Evolutionary conservation across 2,329 filamentous ascomycete species (phyloP).

Genomic region (Colletotrichum horii): DNA sequence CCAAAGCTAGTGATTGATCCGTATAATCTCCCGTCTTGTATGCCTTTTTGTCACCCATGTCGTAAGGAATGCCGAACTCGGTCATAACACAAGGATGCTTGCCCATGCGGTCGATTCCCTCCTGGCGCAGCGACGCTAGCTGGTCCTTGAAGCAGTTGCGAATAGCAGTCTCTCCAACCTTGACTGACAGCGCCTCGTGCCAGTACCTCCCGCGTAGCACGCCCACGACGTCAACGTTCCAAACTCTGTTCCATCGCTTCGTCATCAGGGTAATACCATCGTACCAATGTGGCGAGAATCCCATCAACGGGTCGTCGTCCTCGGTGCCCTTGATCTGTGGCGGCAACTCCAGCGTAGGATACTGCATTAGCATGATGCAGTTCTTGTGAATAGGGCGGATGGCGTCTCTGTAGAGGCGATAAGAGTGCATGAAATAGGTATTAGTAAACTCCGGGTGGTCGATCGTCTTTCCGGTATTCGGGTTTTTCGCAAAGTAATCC

Average conservation of each 20-base stretch:
- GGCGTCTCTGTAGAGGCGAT: slow-evolving; percentile 74
- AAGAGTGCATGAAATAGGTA: slow-evolving; percentile 88
- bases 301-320: slow-evolving; percentile 89
- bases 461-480: slow-evolving; percentile 73
- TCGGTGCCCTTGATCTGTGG: slow-evolving; percentile 84
- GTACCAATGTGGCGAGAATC: slow-evolving; percentile 95
- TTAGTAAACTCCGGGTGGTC: slow-evolving; percentile 90
- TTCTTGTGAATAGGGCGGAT: slow-evolving; percentile 79
- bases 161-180: slow-evolving; percentile 91
- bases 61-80: slow-evolving; percentile 97
- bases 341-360: slow-evolving; percentile 89
- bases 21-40: slow-evolving; percentile 96
- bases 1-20: slow-evolving; percentile 89
- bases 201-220: slow-evolving; percentile 88
- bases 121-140: slow-evolving; percentile 79
- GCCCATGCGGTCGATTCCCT: slow-evolving; percentile 88
- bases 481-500: slow-evolving; percentile 86
- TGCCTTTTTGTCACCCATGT: slow-evolving; percentile 96
- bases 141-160: slow-evolving; percentile 93
- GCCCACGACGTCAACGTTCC: slow-evolving; percentile 96
- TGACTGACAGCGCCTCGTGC: slow-evolving; percentile 89
- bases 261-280: slow-evolving; percentile 96
- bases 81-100: slow-evolving; percentile 88
- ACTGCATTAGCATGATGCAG: slow-evolving; percentile 89
- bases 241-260: slow-evolving; percentile 97